Percentiles rank a stretch among this genome's conserved stretches.
Evolutionary conservation across 305 asterid genomes (phyloP).

Genomic region (Nicotiana rustica): DNA sequence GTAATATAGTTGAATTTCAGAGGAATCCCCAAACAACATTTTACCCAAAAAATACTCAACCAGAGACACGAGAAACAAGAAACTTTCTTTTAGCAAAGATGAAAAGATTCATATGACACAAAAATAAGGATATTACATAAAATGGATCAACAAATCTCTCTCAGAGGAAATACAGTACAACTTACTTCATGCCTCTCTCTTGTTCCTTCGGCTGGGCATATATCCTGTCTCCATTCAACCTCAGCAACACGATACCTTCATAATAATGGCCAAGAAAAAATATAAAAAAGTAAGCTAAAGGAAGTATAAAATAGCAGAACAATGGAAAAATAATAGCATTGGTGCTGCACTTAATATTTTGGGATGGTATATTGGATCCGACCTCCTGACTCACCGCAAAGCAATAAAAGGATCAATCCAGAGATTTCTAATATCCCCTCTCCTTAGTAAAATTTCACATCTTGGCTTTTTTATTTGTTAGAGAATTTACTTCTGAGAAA

Average conservation of each 20-base stretch:
- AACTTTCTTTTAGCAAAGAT: background rate
- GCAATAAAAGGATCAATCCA: background rate
- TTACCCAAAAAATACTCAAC: background rate
- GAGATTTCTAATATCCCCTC: conserved; percentile 11
- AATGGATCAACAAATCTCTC: background rate
- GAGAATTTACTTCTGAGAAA: background rate
- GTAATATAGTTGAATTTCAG: background rate
- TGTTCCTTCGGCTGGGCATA: conserved; percentile 66
- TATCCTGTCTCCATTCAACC: conserved; percentile 91
- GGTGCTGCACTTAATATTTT: background rate
- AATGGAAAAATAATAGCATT: background rate
- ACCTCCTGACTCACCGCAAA: conserved; percentile 9
- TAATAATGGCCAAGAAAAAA: conserved; percentile 30
- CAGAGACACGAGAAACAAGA: conserved; percentile 22
- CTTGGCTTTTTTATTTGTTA: background rate
- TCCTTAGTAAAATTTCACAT: background rate
- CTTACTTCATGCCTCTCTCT: conserved; percentile 78
- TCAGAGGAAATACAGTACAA: conserved; percentile 30
- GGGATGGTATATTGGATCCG: conserved; percentile 26
- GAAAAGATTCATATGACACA: background rate
- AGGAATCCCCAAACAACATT: background rate
- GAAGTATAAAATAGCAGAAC: conserved; percentile 33
- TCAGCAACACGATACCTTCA: conserved; percentile 95
- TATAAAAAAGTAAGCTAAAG: conserved; percentile 32
- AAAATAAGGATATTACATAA: background rate